Conservation (phyloP, 2,329 filamentous ascomycete species). For the Diaporthe aspalathi region DNA sequence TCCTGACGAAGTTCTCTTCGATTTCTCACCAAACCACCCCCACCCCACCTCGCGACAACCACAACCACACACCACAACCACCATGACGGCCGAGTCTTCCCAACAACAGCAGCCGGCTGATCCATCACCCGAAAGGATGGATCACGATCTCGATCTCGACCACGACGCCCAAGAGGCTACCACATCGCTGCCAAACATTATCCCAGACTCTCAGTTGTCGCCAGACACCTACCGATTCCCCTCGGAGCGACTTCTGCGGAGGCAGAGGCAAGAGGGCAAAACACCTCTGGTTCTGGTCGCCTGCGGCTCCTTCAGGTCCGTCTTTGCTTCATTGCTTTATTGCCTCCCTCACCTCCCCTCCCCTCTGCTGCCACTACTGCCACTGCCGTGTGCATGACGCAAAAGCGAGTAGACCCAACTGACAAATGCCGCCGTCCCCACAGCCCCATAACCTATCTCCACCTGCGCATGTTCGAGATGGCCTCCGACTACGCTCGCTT, state of each 20-base stretch:
- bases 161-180: conserved; percentile 23
- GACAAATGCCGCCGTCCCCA: background rate
- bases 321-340: background rate
- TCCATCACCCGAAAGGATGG: conserved; percentile 7
- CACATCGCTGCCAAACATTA: conserved; percentile 28
- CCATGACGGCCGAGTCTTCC: conserved; percentile 4
- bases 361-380: no score
- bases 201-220: conserved; percentile 37
- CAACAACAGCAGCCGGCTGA: conserved; percentile 2
- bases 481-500: conserved; percentile 52
- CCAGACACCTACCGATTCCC: conserved; percentile 46
- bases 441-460: conserved; percentile 47
- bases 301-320: conserved; percentile 51
- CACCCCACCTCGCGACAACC: no score
- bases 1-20: background rate
- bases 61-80: background rate
- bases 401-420: conserved; percentile 3
- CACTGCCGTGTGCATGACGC: background rate
- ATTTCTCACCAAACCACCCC: background rate
- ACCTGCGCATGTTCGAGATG: conserved; percentile 54
- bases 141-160: conserved; percentile 18
- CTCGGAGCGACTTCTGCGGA: conserved; percentile 44
- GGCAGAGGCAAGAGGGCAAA: conserved; percentile 44
- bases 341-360: no score
- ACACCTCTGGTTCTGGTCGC: conserved; percentile 51